These are phyloP conservation scores for Crithidia acanthocephali DNA, from an alignment of 208 protist species.

Conservation along the genomic window DNA sequence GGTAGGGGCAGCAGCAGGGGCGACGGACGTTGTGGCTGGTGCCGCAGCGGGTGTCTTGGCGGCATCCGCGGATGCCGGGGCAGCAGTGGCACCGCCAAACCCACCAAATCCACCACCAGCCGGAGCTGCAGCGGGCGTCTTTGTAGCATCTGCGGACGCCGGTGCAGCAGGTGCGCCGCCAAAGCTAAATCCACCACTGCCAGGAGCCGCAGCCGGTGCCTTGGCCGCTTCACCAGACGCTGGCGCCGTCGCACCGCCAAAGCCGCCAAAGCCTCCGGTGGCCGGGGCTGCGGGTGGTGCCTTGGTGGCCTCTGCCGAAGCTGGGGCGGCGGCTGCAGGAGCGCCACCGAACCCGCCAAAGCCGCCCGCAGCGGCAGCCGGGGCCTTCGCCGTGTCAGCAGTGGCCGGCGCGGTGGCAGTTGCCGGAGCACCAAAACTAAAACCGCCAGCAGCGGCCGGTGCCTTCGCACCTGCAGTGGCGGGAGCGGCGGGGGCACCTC, in stretches of 20 bases:
- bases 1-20: conserved; percentile 23
- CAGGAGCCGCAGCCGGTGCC: conserved; percentile 15
- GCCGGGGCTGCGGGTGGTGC: not conserved
- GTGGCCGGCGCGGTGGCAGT: not conserved
- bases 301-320: conserved; percentile 10
- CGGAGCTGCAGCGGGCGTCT: conserved; percentile 6
- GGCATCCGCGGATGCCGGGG: not conserved
- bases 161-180: conserved; percentile 8
- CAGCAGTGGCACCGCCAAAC: not conserved
- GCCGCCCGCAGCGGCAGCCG: not conserved
- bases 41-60: not conserved
- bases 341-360: conserved; percentile 37
- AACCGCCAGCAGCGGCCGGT: not conserved
- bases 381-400: too few relatives aligned
- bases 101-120: not conserved
- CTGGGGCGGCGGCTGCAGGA: conserved; percentile 14
- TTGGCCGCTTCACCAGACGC: conserved; percentile 28
- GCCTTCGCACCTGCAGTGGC: too few relatives aligned
- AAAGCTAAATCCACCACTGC: conserved; percentile 26
- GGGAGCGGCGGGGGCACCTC: too few relatives aligned
- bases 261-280: conserved; percentile 16
- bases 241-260: conserved; percentile 24
- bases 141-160: conserved; percentile 18
- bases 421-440: conserved; percentile 6
- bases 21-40: conserved; percentile 12